Percentiles rank a stretch among this genome's conserved stretches.
Conservation (phyloP, 495 filamentous ascomycete genomes). For the Cercophora newfieldiana region DNA sequence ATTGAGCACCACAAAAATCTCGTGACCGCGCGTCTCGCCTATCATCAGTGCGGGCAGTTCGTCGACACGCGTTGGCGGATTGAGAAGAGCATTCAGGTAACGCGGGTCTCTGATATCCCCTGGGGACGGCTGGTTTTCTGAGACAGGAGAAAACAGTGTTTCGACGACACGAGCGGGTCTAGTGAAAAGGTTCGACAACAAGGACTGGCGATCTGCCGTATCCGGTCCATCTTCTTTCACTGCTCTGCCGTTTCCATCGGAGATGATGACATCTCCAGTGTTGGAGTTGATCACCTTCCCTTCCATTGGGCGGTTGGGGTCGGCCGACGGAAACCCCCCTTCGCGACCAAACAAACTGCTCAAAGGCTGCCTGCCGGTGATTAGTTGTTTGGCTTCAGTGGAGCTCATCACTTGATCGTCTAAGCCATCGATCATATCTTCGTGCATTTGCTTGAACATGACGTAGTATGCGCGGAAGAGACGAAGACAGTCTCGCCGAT, state of each 20-base stretch:
- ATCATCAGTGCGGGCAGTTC: conserved; percentile 41
- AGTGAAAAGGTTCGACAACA: conserved; percentile 43
- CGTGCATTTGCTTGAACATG: conserved; percentile 79
- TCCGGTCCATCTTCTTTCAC: conserved; percentile 46
- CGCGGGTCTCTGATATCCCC: conserved; percentile 23
- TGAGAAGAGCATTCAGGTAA: conserved; percentile 43
- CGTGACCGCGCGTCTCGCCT: conserved; percentile 34
- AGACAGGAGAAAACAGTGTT: conserved; percentile 34
- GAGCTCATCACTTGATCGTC: conserved; percentile 78
- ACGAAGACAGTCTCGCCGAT: conserved; percentile 84
- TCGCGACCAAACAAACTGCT: conserved; percentile 68
- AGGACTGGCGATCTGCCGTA: conserved; percentile 40
- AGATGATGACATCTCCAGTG: conserved; percentile 61
- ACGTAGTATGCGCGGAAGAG: conserved; percentile 90
- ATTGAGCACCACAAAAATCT: conserved; percentile 32
- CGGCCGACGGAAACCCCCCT: conserved; percentile 60
- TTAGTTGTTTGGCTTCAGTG: conserved; percentile 67
- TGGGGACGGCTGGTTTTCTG: conserved; percentile 11
- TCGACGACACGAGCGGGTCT: conserved; percentile 30
- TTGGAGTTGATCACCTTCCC: conserved; percentile 60
- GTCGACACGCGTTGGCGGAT: conserved; percentile 40
- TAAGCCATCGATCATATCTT: conserved; percentile 76
- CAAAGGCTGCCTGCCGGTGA: conserved; percentile 74
- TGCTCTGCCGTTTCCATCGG: conserved; percentile 46
- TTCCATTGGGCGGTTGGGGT: conserved; percentile 57